phyloP scores from a whole-genome alignment of 2,329 filamentous ascomycete species.

The Aspergillus terreus region DNA sequence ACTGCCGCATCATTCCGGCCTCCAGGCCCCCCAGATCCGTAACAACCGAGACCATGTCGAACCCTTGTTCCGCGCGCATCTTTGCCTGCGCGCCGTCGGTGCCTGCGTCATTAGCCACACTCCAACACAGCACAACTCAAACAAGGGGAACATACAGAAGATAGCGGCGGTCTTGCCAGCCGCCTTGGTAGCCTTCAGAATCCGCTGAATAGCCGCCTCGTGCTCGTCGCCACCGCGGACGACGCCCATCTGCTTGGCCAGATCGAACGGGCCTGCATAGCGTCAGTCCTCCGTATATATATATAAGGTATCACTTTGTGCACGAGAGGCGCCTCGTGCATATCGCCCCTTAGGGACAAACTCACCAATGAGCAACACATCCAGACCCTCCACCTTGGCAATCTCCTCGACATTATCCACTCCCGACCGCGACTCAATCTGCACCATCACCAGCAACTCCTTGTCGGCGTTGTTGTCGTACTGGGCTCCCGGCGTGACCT shows the following conservation, averaged over 20 bases:
- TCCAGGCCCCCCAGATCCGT: constrained; percentile 35
- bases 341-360: neutral
- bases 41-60: constrained; percentile 40
- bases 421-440: constrained; percentile 41
- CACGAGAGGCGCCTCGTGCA: too few species aligned
- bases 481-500: constrained; percentile 19
- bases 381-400: constrained; percentile 39
- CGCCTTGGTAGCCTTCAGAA: constrained; percentile 30
- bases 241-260: constrained; percentile 38
- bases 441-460: constrained; percentile 31
- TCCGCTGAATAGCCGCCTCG: constrained; percentile 37
- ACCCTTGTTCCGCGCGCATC: constrained; percentile 33
- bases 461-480: constrained; percentile 35
- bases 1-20: constrained; percentile 29
- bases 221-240: constrained; percentile 35
- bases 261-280: constrained; percentile 29
- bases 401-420: constrained; percentile 45
- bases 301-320: neutral
- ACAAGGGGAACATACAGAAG: constrained; percentile 28
- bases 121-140: constrained; percentile 1
- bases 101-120: neutral
- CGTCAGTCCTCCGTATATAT: neutral
- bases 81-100: constrained; percentile 33
- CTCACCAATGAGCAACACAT: constrained; percentile 38
- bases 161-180: constrained; percentile 41